A percentile compares a stretch with the other conserved stretches of the same genome.
phyloP scores from a whole-genome alignment of 306 rosid species.

The Lathyrus aphaca region DNA sequence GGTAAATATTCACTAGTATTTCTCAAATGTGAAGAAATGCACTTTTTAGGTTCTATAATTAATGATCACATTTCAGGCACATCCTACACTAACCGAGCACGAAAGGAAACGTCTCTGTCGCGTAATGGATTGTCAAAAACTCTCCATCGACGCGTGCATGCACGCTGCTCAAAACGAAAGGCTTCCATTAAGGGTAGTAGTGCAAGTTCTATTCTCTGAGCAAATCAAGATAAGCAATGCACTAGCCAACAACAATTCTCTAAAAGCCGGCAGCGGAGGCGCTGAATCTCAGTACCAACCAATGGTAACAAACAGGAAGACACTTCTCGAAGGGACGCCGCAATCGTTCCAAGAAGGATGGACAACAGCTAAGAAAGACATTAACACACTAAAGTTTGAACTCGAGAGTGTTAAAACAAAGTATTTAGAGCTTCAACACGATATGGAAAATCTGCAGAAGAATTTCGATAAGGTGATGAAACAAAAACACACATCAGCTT shows the following conservation, averaged over 20 bases:
- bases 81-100: slow-evolving; percentile 91
- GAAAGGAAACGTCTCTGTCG: slow-evolving; percentile 95
- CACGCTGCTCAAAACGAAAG: slow-evolving; percentile 98
- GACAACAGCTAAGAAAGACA: slow-evolving; percentile 89
- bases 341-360: slow-evolving; percentile 99
- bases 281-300: slow-evolving; percentile 75
- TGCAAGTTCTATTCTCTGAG: slow-evolving; percentile 93
- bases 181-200: slow-evolving; percentile 92
- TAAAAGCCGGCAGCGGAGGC: slow-evolving; percentile 68
- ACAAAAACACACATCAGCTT: slow-evolving; percentile 81
- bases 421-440: slow-evolving; percentile 85
- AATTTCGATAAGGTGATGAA: slow-evolving; percentile 81
- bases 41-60: neutral
- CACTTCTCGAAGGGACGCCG: slow-evolving; percentile 89
- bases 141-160: slow-evolving; percentile 96
- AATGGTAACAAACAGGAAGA: slow-evolving; percentile 67
- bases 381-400: slow-evolving; percentile 86
- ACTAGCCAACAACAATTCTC: slow-evolving; percentile 55
- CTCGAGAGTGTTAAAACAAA: slow-evolving; percentile 83
- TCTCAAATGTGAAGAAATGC: neutral
- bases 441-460: slow-evolving; percentile 82
- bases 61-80: slow-evolving; percentile 44
- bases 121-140: slow-evolving; percentile 97
- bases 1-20: slow-evolving; percentile 45
- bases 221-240: slow-evolving; percentile 95